Conservation (phyloP, 768 basidiomycete genomes). For the Kwoniella sp. region DNA sequence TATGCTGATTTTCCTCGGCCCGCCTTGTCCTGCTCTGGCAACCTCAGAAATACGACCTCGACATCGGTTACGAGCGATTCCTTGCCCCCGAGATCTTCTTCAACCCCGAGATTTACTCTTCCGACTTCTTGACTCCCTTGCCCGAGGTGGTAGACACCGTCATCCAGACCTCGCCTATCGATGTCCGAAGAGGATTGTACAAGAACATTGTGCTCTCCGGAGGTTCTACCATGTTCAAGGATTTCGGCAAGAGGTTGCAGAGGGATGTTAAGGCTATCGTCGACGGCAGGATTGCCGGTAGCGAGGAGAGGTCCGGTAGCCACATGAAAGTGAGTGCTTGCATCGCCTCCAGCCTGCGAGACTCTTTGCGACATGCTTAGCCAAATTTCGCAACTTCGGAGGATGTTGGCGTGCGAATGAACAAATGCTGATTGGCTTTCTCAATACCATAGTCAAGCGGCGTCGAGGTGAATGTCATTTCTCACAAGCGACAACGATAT, state of each 20-base stretch:
- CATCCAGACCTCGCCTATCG: conserved; percentile 93
- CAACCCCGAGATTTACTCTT: conserved; percentile 98
- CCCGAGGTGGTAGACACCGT: conserved; percentile 95
- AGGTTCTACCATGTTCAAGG: conserved; percentile 98
- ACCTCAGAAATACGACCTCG: conserved; percentile 87
- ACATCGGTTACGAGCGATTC: conserved; percentile 98
- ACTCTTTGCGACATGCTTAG: too few relatives aligned
- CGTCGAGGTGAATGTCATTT: conserved; percentile 96
- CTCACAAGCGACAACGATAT: conserved; percentile 93
- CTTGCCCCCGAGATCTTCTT: conserved; percentile 99
- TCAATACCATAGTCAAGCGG: conserved; percentile 97
- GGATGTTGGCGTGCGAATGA: too few relatives aligned
- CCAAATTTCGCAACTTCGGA: too few relatives aligned
- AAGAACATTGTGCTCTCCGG: conserved; percentile 99
- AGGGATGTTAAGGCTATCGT: conserved; percentile 92
- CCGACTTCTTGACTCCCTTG: conserved; percentile 94
- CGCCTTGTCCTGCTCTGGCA: not conserved
- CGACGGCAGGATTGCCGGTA: conserved; percentile 81
- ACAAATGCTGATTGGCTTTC: conserved; percentile 1
- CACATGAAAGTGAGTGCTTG: conserved; percentile 66
- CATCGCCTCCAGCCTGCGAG: too few relatives aligned
- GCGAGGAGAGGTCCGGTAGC: conserved; percentile 73
- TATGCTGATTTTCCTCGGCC: not conserved
- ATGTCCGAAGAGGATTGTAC: conserved; percentile 93
- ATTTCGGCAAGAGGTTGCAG: conserved; percentile 96